phyloP scores from a whole-genome alignment of 805 yeast genomes.

The Saturnispora zaruensis region DNA sequence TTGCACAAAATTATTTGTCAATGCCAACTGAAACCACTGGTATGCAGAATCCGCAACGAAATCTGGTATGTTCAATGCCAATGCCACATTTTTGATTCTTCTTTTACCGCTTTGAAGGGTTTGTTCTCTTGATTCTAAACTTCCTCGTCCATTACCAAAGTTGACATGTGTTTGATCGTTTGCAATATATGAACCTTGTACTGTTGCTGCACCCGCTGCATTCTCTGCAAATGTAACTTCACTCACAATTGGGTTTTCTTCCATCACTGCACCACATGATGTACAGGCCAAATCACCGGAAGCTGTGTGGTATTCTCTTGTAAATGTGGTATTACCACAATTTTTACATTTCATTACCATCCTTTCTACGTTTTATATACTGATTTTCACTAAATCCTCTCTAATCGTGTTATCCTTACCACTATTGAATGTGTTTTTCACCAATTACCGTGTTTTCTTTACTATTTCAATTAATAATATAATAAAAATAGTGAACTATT shows the following conservation, averaged over 20 bases:
- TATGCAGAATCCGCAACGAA: constrained; percentile 78
- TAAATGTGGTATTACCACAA: constrained; percentile 48
- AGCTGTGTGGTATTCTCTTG: constrained; percentile 45
- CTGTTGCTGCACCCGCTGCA: constrained; percentile 88
- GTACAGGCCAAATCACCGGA: constrained; percentile 76
- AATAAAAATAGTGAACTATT: neutral
- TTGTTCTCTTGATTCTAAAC: constrained; percentile 82
- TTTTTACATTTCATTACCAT: constrained; percentile 24
- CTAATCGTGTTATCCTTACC: neutral
- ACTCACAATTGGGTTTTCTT: constrained; percentile 89
- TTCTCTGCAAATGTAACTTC: constrained; percentile 94
- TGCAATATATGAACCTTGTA: constrained; percentile 89
- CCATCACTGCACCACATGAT: constrained; percentile 78
- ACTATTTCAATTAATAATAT: neutral
- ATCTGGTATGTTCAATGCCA: constrained; percentile 71
- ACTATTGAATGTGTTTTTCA: neutral
- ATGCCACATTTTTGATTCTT: constrained; percentile 72
- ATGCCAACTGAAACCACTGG: constrained; percentile 83
- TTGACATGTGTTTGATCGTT: constrained; percentile 75
- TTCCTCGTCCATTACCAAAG: constrained; percentile 60
- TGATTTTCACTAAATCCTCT: neutral
- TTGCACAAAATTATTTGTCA: constrained; percentile 84
- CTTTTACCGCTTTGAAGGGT: constrained; percentile 78
- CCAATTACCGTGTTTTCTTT: neutral
- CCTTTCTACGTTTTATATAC: neutral